Evolutionary conservation across 2,329 filamentous ascomycete genomes (phyloP).

Genomic region (Stagonosporopsis vannaccii): DNA sequence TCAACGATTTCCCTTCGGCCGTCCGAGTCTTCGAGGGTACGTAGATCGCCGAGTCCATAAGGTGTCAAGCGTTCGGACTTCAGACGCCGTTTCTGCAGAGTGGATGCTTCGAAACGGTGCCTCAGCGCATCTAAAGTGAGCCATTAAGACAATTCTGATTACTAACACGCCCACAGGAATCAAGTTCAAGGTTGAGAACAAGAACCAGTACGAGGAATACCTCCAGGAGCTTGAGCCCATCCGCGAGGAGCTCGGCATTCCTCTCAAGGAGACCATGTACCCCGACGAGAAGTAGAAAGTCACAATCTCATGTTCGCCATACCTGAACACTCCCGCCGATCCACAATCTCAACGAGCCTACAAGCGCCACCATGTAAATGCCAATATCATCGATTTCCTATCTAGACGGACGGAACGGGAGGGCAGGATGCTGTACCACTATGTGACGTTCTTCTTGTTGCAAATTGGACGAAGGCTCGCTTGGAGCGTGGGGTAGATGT

Average conservation of each 20-base stretch:
- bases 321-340: conserved; percentile 19
- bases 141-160: conserved; percentile 21
- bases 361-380: conserved; percentile 29
- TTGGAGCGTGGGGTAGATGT: conserved; percentile 16
- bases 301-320: conserved; percentile 20
- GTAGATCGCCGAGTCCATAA: conserved; percentile 35
- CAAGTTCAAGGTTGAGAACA: conserved; percentile 99
- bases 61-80: neutral
- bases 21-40: conserved; percentile 98
- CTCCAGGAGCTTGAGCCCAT: conserved; percentile 90
- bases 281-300: conserved; percentile 59
- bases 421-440: conserved; percentile 36
- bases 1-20: conserved; percentile 98
- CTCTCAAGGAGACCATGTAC: conserved; percentile 92
- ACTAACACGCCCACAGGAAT: conserved; percentile 68
- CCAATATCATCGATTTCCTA: conserved; percentile 30
- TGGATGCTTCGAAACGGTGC: neutral
- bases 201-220: conserved; percentile 95
- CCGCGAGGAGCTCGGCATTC: conserved; percentile 90
- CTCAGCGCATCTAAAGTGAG: neutral
- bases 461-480: conserved; percentile 22
- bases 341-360: conserved; percentile 25
- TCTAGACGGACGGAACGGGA: conserved; percentile 30
- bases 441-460: conserved; percentile 32
- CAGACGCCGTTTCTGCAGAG: neutral